These are phyloP conservation scores for Scheffersomyces quercinus DNA, from an alignment of 1,139 yeast species.

Conservation along the genomic window DNA sequence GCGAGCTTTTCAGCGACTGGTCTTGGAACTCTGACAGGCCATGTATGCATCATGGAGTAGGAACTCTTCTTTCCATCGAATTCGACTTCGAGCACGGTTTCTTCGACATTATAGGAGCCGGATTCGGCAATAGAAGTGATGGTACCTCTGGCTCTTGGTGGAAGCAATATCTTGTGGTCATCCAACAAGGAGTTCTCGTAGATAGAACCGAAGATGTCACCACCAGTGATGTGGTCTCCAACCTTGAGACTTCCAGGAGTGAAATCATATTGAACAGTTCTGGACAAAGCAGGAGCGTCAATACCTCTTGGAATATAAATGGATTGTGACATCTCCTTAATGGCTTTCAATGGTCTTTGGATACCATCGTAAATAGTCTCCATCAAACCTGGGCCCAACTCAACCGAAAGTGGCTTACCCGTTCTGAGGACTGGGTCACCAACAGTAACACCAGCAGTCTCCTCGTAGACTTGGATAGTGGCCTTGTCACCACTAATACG, in stretches of 20 bases:
- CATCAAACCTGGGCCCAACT: constrained; percentile 98
- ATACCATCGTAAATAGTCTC: constrained; percentile 99
- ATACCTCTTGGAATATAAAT: constrained; percentile 99
- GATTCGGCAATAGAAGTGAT: constrained; percentile 84
- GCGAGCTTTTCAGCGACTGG: constrained; percentile 93
- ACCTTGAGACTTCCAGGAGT: constrained; percentile 76
- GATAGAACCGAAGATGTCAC: constrained; percentile 93
- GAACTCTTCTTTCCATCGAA: constrained; percentile 82
- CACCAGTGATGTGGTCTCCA: constrained; percentile 98
- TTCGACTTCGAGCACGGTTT: constrained; percentile 87
- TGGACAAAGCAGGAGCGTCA: constrained; percentile 89
- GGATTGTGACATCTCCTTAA: constrained; percentile 80
- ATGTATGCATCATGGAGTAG: constrained; percentile 94
- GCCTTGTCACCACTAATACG: constrained; percentile 96
- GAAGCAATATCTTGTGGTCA: constrained; percentile 90
- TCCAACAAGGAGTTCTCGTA: constrained; percentile 89
- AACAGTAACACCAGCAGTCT: constrained; percentile 98
- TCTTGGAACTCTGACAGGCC: constrained; percentile 99
- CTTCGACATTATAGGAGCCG: constrained; percentile 90
- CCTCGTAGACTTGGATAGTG: constrained; percentile 98
- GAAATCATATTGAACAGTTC: constrained; percentile 82
- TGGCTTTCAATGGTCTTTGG: constrained; percentile 95
- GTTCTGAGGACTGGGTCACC: constrained; percentile 99
- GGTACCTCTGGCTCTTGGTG: constrained; percentile 99
- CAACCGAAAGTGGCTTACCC: constrained; percentile 96